Conservation (phyloP, 1,284 basidiomycete genomes). For the Puccinia hordei region DNA sequence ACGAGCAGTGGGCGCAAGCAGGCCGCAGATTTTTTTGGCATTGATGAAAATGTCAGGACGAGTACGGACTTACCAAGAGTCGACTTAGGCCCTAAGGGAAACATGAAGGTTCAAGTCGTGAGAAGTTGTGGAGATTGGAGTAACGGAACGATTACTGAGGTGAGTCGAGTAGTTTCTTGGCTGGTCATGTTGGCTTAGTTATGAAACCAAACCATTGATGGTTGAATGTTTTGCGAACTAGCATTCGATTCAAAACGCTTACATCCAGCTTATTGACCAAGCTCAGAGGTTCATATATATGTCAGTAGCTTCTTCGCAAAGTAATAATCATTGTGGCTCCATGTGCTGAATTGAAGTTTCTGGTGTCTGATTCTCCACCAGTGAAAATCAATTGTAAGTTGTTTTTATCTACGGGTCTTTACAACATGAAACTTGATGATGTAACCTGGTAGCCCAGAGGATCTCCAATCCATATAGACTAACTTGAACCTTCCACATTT, state of each 20-base stretch:
- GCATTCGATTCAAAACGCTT: slow-evolving; percentile 61
- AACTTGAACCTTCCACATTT: slow-evolving; percentile 12
- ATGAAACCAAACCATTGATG: no score
- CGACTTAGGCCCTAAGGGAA: slow-evolving; percentile 51
- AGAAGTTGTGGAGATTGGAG: slow-evolving; percentile 87
- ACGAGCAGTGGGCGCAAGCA: slow-evolving; percentile 65
- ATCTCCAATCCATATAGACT: not conserved
- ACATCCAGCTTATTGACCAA: slow-evolving; percentile 78
- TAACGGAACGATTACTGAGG: slow-evolving; percentile 73
- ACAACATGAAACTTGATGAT: slow-evolving; percentile 2
- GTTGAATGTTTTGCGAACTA: slow-evolving; percentile 26
- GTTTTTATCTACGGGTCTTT: no score
- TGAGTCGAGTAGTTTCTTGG: slow-evolving; percentile 52
- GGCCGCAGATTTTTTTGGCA: slow-evolving; percentile 38
- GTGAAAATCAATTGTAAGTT: slow-evolving; percentile 87
- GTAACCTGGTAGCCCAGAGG: not conserved
- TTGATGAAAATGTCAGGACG: slow-evolving; percentile 6
- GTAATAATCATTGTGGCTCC: not conserved
- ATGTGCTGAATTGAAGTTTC: not conserved
- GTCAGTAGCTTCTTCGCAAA: slow-evolving; percentile 62
- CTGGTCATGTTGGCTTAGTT: slow-evolving; percentile 1
- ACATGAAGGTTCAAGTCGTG: slow-evolving; percentile 70
- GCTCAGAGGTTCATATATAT: slow-evolving; percentile 87
- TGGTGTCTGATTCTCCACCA: not conserved
- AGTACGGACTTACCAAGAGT: slow-evolving; percentile 37